Conservation (phyloP, 2,329 filamentous ascomycete genomes). For the Fusarium beomiforme region DNA sequence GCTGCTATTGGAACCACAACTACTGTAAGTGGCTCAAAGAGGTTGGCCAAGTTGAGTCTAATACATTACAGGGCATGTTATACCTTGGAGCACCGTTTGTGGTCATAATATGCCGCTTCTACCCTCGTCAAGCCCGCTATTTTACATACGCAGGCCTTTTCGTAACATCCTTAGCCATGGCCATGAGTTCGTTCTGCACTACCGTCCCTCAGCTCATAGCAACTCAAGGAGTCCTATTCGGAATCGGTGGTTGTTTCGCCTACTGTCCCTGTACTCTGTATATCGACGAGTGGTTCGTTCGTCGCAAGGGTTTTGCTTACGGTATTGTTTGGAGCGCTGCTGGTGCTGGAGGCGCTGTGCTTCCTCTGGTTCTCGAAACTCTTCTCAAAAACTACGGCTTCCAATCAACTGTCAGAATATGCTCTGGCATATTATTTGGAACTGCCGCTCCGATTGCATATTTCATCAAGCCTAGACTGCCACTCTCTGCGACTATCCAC, state of each 20-base stretch:
- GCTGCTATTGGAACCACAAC: slow-evolving; percentile 68
- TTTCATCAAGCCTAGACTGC: slow-evolving; percentile 62
- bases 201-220: slow-evolving; percentile 61
- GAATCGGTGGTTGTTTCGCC: slow-evolving; percentile 61
- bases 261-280: slow-evolving; percentile 64
- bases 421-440: slow-evolving; percentile 57
- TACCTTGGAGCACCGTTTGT: slow-evolving; percentile 59
- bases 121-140: slow-evolving; percentile 50
- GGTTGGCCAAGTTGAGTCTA: neutral
- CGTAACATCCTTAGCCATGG: slow-evolving; percentile 58
- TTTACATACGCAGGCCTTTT: slow-evolving; percentile 53
- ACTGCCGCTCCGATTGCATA: slow-evolving; percentile 61
- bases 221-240: slow-evolving; percentile 67
- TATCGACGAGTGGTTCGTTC: slow-evolving; percentile 65
- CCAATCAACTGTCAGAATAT: slow-evolving; percentile 56
- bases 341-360: slow-evolving; percentile 53
- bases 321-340: slow-evolving; percentile 60
- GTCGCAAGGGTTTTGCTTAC: slow-evolving; percentile 55
- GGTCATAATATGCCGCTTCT: slow-evolving; percentile 55
- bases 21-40: slow-evolving; percentile 40
- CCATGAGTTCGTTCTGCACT: slow-evolving; percentile 58
- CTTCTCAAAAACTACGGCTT: slow-evolving; percentile 58
- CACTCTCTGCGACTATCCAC: slow-evolving; percentile 46
- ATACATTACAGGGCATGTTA: slow-evolving; percentile 21
- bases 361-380: slow-evolving; percentile 60